phyloP scores from a whole-genome alignment of 1,284 basidiomycete genomes.

The Cryptococcus jaspeensis region DNA sequence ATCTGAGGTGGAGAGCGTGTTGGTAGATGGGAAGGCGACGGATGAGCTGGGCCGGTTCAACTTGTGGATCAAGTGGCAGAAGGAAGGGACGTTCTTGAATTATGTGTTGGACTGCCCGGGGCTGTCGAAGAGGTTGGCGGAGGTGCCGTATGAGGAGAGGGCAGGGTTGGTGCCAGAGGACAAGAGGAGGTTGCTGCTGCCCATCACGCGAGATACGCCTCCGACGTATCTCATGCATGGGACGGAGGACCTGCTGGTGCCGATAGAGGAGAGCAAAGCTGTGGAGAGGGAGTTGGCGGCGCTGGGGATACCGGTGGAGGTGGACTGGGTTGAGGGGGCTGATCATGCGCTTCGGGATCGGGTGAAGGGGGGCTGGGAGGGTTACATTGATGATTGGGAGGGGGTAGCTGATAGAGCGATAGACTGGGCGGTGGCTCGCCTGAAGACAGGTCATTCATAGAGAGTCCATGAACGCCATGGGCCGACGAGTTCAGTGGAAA shows the following conservation, averaged over 20 bases:
- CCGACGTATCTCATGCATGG: constrained; percentile 10
- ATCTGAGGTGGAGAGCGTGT: not conserved
- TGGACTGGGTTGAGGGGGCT: constrained; percentile 11
- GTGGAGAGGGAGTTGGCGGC: not conserved
- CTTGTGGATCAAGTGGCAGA: constrained; percentile 4
- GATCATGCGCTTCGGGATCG: constrained; percentile 8
- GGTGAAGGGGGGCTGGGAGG: not conserved
- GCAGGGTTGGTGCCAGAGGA: constrained; percentile 2
- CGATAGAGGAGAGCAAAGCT: constrained; percentile 5
- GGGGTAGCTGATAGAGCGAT: not conserved
- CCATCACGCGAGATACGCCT: not conserved
- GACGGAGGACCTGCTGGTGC: constrained; percentile 7
- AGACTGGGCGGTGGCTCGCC: no score
- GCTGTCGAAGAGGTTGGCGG: not conserved
- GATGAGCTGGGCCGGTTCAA: constrained; percentile 2
- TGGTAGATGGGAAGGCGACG: not conserved
- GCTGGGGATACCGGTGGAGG: not conserved
- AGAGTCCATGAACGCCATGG: no score
- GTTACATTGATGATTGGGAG: not conserved
- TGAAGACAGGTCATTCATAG: no score
- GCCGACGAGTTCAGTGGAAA: no score
- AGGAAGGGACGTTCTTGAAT: constrained; percentile 9
- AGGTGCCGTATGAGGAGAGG: constrained; percentile 4
- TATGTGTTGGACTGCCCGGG: constrained; percentile 9
- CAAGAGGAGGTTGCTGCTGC: constrained; percentile 5